A percentile compares a stretch with the other conserved stretches of the same genome.
phyloP scores from a whole-genome alignment of 2,329 filamentous ascomycete species.

The Sporothrix humicola region DNA sequence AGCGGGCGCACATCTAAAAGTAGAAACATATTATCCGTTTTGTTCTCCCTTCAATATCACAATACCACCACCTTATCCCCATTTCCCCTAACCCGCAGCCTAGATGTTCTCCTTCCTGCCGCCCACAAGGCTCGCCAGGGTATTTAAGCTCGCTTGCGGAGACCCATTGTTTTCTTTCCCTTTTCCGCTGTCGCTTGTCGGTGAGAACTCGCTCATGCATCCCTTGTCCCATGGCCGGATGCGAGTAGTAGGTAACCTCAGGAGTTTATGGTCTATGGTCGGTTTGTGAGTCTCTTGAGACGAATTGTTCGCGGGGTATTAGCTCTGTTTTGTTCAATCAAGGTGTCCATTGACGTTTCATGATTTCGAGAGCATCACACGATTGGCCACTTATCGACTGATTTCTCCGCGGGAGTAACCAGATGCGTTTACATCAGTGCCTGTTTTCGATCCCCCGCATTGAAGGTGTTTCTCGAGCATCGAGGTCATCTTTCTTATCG shows the following conservation, averaged over 20 bases:
- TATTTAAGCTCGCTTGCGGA: not conserved
- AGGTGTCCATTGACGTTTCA: not conserved
- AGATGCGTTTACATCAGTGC: not conserved
- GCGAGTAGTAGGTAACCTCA: too few species aligned
- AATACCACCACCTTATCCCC: not conserved
- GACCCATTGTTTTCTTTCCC: not conserved
- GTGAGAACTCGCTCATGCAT: not conserved
- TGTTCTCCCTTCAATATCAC: not conserved
- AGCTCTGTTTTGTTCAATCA: not conserved
- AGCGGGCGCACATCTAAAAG: not conserved
- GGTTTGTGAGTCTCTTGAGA: not conserved
- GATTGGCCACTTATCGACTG: too few species aligned
- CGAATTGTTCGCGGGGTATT: not conserved
- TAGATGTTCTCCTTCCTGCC: not conserved
- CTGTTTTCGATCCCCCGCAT: not conserved
- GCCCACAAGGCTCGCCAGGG: not conserved
- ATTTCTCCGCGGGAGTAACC: not conserved
- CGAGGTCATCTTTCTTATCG: not conserved
- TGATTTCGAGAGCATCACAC: too few species aligned
- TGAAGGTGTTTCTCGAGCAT: not conserved
- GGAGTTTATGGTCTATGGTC: too few species aligned
- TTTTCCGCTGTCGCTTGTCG: too few species aligned
- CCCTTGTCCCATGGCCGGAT: too few species aligned
- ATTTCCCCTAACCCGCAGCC: conserved; percentile 1
- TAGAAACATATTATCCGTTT: not conserved